Base-by-base conservation (phyloP, 2,329 filamentous ascomycete genomes). In the Cladosporium phlei region DNA sequence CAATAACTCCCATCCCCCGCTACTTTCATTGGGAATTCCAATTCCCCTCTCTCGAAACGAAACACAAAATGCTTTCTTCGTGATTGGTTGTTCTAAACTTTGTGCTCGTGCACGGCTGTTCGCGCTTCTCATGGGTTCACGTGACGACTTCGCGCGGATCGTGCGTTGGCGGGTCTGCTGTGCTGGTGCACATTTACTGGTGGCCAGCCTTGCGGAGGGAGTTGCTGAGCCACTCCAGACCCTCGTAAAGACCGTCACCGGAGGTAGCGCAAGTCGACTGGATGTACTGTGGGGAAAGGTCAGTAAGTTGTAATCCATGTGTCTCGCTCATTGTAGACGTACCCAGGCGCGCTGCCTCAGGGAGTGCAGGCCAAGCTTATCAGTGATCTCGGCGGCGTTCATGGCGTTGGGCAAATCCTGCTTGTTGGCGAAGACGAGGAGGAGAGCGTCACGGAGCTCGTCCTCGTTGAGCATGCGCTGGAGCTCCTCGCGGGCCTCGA, bases 331-430 rank as follows among this genome's bases (percentile, higher is more conserved):
- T 20, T 16, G 24, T 29, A 25, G 16, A 59, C 89, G 71, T 90
- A 98, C 93, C 93, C 93, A 98, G 66, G 88, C 86, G 72, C 93
- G 90, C 79, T 95, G 88, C 81, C 89, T 88, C 81, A 98, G 80
- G 77, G 88, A 94, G 84, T 97, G 91, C 66, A 98, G 89, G 69
- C 93, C 93, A 73, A 98, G 88, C 84, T 97, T 96, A 78, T 98
- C 91, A 73, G 93, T 98, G 73, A 98, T 97, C 79, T 98, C 93
- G 68, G 93, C 91, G 66, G 93, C 91, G 76, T 95, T 96, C 93
- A 97, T 97, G 74, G 93, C 93, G 69, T 97, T 97, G 49, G 79
- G 76, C 59, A 97, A 75, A 80, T 98, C 93, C 73, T 97, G 93
- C 80, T 98, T 98, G 77, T 98, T 98, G 64, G 93, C 93, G 69